phyloP scores from a whole-genome alignment of 2,329 filamentous ascomycete species.

The Podosphaera aphanis region DNA sequence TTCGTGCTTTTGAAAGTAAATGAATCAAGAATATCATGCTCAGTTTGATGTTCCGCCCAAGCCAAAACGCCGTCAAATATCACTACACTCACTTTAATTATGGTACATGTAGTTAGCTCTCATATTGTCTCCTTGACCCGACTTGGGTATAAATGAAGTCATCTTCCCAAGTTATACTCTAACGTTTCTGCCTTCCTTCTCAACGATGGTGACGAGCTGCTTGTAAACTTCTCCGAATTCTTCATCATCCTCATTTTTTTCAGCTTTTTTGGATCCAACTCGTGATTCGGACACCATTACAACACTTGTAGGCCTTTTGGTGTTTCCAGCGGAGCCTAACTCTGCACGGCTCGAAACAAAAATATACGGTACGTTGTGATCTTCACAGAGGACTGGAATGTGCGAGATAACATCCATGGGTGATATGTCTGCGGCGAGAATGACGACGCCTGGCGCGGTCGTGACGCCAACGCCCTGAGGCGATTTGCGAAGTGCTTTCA shows the following conservation, averaged over 20 bases:
- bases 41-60: too few species aligned
- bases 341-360: conserved; percentile 84
- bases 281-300: conserved; percentile 58
- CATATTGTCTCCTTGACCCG: too few species aligned
- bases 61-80: too few species aligned
- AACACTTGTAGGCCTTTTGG: conserved; percentile 88
- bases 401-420: conserved; percentile 98
- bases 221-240: conserved; percentile 41
- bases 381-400: conserved; percentile 91
- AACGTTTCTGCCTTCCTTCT: conserved; percentile 37
- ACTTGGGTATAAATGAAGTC: too few species aligned
- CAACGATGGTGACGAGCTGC: conserved; percentile 38
- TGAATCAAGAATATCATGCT: too few species aligned
- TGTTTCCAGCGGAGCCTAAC: conserved; percentile 77
- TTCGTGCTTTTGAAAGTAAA: too few species aligned
- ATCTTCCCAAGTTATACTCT: conserved; percentile 8
- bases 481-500: conserved; percentile 93
- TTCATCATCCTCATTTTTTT: conserved; percentile 26
- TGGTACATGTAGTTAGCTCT: too few species aligned
- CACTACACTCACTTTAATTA: too few species aligned
- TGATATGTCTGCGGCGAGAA: conserved; percentile 92
- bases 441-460: conserved; percentile 48
- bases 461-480: conserved; percentile 41
- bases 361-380: conserved; percentile 91
- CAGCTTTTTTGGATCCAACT: conserved; percentile 17